Evolutionary conservation across 495 filamentous ascomycete species (phyloP), one percentile per base, ranked within the genome.

Genomic region (Cercophora scortea): DNA sequence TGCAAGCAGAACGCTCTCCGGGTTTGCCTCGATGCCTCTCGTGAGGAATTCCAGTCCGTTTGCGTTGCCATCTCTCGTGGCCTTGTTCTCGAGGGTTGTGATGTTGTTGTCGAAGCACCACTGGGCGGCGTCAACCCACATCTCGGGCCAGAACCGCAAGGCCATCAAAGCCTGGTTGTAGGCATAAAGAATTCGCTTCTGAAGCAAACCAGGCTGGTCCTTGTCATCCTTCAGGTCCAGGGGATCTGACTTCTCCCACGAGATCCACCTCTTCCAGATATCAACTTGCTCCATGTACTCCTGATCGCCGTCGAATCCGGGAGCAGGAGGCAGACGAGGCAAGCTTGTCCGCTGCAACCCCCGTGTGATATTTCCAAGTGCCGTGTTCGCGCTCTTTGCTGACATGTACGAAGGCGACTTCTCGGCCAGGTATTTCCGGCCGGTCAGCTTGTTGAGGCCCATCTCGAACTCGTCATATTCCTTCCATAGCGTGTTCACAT

Each of bases 391-490:
- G 59, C 84, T 87, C 64, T 93, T 83, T 46, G 93, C 93, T 8
- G 89, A 90, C 89, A 97, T 91, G 63, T 95, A 97, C 5, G 85
- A 80, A 32, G 93, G 83, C 1, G 91, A 95, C 50, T 86, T 82
- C 58, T 97, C 92, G 64, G 95, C 90, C 2, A 97, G 71, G 55
- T 92, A 88, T 64, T 96, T 97, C 6, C 90, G 87, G 48, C 88
- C 94, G 40, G 88, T 88, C 49, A 88, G 74, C 68, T 95, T 97
- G 69, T 96, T 96, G 34, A 95, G 68, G 8, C 82, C 79, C 82
- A 90, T 88, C 69, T 98, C 93, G 61, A 97, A 98, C 59, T 84
- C 79, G 68, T 96, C 90, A 61, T 97, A 98, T 62, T 98, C 92
- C 70, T 93, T 95, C 93, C 93, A 98, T 9, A 98, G 66, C 11